Evolutionary conservation across 2,329 filamentous ascomycete species (phyloP), one percentile per base, ranked within the genome.

Genomic region (Trichoderma sp.): DNA sequence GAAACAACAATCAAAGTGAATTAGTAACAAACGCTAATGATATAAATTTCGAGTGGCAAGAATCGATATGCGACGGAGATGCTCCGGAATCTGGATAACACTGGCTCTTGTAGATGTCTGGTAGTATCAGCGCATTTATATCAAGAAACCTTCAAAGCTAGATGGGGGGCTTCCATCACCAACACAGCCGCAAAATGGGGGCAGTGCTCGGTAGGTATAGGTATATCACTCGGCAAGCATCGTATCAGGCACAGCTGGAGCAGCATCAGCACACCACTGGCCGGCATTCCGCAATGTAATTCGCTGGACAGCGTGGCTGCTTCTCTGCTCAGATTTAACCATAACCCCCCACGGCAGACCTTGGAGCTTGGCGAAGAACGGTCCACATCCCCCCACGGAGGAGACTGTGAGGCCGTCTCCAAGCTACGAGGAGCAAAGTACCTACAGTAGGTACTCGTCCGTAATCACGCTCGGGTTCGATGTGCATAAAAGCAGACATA

Each of bases 301-400:
- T 46, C 49, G 32, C 16, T 43, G 30, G 39, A 32, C 30, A 28
- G 30, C 34, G 59, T 63, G 21, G 52, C 26, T 59, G 21, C 11
- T n/a, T 49, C 26, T 59, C 46, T 52, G 52, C n/a, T 30, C 52
- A 39, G 46, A 37, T 65, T 52, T 55, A 43, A 54, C 68, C 39
- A 43, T n/a, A 43, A 43, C 63, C 66, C 68, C 68, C 68, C 68
- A 69, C 68, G 68, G 56, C 49, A 24, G 54, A 56, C 37, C 18
- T 49, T 59, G 34, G 39, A 51, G 64, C 26, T 21, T 58, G 24
- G 54, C 49, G 26, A 43, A 30, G 24, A 24, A 18, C 34, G 63
- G 49, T 66, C 61, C 68, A 46, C 39, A 54, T 54, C 4, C 37
- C 68, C 68, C 68, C 68, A 69, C 68, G 68, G 49, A 67, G 39